Conservation (phyloP, 352 stramenopile species). For the Globisporangium mamillatum region DNA sequence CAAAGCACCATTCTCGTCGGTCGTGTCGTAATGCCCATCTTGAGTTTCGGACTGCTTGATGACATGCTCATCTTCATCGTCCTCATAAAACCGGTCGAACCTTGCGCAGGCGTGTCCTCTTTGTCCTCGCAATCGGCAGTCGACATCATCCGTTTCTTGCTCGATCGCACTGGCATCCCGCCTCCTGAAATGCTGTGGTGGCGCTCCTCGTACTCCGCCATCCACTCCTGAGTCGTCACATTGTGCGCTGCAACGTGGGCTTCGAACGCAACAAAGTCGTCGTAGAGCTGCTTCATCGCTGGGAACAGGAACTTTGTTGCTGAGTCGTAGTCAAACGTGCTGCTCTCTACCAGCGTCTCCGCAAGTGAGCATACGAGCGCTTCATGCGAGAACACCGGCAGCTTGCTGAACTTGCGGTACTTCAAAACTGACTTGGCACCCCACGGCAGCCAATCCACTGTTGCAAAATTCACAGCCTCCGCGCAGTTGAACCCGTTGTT, state of each 20-base stretch:
- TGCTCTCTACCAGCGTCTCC: constrained; percentile 58
- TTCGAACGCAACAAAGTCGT: constrained; percentile 60
- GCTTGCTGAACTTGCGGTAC: constrained; percentile 75
- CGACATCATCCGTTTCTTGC: constrained; percentile 21
- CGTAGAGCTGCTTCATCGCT: constrained; percentile 53
- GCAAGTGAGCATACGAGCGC: constrained; percentile 77
- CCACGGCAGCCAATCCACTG: constrained; percentile 86
- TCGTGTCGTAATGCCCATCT: constrained; percentile 36
- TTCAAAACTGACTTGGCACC: constrained; percentile 67
- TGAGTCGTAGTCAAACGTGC: constrained; percentile 45
- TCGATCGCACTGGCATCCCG: constrained; percentile 7
- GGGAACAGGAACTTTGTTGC: constrained; percentile 55
- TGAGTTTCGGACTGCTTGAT: constrained; percentile 16
- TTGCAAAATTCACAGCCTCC: constrained; percentile 91
- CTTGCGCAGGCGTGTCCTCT: constrained; percentile 27
- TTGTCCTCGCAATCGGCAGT: constrained; percentile 24
- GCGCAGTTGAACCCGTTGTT: constrained; percentile 95
- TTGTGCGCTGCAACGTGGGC: constrained; percentile 25
- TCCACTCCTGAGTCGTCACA: constrained; percentile 45
- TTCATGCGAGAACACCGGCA: constrained; percentile 87
- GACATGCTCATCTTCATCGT: constrained; percentile 22
- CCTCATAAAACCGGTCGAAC: constrained; percentile 11
- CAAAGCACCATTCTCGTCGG: constrained; percentile 77
- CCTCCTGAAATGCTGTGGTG: constrained; percentile 11
- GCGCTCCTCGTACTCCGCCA: constrained; percentile 48